Evolutionary conservation across 2,329 filamentous ascomycete genomes (phyloP).

Genomic region (Diaporthe batatas): DNA sequence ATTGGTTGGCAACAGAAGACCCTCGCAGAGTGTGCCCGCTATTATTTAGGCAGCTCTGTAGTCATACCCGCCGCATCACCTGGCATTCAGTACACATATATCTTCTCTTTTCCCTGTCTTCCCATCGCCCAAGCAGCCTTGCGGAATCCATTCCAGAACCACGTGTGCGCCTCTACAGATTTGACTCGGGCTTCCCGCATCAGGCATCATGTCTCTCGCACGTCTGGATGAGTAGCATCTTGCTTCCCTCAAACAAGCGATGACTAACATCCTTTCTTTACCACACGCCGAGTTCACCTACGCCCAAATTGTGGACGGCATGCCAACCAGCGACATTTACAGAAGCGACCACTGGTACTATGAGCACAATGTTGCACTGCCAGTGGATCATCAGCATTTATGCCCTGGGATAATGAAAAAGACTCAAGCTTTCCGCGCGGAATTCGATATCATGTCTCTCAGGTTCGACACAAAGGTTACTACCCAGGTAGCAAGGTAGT

Average conservation of each 20-base stretch:
- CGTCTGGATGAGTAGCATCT: conserved; percentile 4
- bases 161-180: no score
- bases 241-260: conserved; percentile 5
- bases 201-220: conserved; percentile 26
- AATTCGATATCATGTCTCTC: conserved; percentile 25
- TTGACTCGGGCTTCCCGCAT: no score
- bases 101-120: no score
- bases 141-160: no score
- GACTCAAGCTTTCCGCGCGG: conserved; percentile 16
- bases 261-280: conserved; percentile 26
- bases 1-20: no score
- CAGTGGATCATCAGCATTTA: conserved; percentile 21
- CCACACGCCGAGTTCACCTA: conserved; percentile 8
- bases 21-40: no score
- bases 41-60: no score
- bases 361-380: background rate
- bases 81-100: no score
- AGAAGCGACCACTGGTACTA: background rate
- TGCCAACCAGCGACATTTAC: conserved; percentile 2
- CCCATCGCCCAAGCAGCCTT: no score
- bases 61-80: no score
- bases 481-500: background rate
- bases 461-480: background rate
- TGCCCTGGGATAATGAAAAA: conserved; percentile 40
- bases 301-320: conserved; percentile 31